Evolutionary conservation across 148 eudicot species (phyloP).

Genomic region (Rhododendron vialii): DNA sequence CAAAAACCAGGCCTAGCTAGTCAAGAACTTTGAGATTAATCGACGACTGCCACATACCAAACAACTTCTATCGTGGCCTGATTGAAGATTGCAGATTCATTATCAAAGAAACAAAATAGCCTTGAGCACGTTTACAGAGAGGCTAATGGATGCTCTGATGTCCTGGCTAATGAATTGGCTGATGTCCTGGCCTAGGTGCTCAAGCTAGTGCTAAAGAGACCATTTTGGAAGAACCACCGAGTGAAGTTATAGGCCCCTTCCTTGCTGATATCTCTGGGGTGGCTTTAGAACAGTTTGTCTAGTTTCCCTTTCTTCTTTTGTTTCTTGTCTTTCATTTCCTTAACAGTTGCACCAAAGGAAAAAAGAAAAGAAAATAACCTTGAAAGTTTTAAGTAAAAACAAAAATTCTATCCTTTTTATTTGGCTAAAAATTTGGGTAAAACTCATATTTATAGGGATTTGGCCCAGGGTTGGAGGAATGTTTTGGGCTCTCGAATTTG

Average conservation of each 20-base stretch:
- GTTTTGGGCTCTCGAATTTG: too few relatives aligned
- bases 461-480: too few relatives aligned
- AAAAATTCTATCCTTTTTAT: too few relatives aligned
- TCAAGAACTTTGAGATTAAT: neutral
- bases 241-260: neutral
- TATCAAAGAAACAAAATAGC: neutral
- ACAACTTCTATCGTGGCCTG: neutral
- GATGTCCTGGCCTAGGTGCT: neutral
- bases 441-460: too few relatives aligned
- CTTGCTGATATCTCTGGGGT: neutral
- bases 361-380: too few relatives aligned
- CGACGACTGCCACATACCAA: neutral
- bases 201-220: neutral
- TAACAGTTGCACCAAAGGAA: neutral
- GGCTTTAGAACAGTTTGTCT: neutral
- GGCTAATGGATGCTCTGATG: neutral
- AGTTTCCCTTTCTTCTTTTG: neutral
- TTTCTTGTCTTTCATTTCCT: neutral
- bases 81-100: neutral
- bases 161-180: neutral
- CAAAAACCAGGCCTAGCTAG: neutral
- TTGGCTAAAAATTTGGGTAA: too few relatives aligned
- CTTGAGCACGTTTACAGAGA: neutral
- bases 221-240: neutral
- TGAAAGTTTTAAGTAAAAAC: too few relatives aligned